Evolutionary conservation across 345 rosid species (phyloP).

Genomic region (Citrus inodora): DNA sequence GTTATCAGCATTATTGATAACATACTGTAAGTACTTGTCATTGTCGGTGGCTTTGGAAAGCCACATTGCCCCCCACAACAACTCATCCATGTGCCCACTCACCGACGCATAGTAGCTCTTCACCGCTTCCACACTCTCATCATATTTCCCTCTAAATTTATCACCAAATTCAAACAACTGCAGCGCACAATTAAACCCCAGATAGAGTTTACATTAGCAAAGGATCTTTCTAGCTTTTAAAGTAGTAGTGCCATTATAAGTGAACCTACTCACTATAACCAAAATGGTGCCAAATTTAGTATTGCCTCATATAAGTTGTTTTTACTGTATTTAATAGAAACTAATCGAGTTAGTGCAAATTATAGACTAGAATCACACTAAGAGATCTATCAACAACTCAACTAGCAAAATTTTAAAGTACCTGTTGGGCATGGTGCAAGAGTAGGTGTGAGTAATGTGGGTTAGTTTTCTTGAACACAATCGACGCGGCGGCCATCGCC

Average conservation of each 20-base stretch:
- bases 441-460: slow-evolving; percentile 87
- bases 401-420: background rate
- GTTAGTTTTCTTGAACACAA: slow-evolving; percentile 68
- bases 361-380: background rate
- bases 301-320: background rate
- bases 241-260: background rate
- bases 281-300: background rate
- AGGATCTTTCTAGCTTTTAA: background rate
- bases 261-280: background rate
- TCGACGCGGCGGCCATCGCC: slow-evolving; percentile 92
- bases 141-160: slow-evolving; percentile 72
- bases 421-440: slow-evolving; percentile 90
- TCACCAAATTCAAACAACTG: slow-evolving; percentile 92
- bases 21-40: slow-evolving; percentile 50
- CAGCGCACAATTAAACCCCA: slow-evolving; percentile 4
- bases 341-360: background rate
- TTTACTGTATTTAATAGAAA: background rate
- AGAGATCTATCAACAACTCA: background rate
- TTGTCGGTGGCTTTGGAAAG: slow-evolving; percentile 88
- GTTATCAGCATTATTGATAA: slow-evolving; percentile 47
- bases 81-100: slow-evolving; percentile 94
- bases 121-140: slow-evolving; percentile 64
- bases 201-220: background rate
- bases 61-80: slow-evolving; percentile 96
- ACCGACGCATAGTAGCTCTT: slow-evolving; percentile 86